These are phyloP conservation scores for Nannizziopsis barbatae DNA, from an alignment of 2,329 filamentous ascomycete species.

Conservation along the genomic window DNA sequence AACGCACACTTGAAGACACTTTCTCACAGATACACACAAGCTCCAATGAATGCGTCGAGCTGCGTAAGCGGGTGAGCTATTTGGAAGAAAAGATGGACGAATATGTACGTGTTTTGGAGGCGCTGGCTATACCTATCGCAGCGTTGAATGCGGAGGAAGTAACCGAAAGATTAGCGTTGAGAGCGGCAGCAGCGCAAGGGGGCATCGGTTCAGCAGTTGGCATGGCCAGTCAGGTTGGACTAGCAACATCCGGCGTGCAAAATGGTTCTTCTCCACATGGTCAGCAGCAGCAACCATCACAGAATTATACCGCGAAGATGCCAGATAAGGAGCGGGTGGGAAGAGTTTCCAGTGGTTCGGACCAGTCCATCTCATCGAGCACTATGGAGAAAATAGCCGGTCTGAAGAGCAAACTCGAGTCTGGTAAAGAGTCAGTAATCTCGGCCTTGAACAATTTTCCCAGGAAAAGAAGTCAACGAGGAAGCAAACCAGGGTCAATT, in stretches of 20 bases:
- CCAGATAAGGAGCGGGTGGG: not conserved
- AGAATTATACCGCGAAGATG: not conserved
- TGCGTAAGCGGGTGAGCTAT: constrained; percentile 7
- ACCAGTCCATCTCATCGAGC: not conserved
- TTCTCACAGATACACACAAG: constrained; percentile 1
- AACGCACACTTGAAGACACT: constrained; percentile 1
- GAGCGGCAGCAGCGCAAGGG: not conserved
- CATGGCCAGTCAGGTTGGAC: not conserved
- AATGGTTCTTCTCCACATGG: not conserved
- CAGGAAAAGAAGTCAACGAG: not conserved
- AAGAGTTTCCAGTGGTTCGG: constrained; percentile 1
- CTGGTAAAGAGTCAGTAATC: constrained; percentile 6
- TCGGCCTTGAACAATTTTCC: constrained; percentile 6
- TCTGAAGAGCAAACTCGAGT: not conserved
- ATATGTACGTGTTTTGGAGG: constrained; percentile 4
- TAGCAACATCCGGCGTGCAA: not conserved
- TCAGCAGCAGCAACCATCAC: not conserved
- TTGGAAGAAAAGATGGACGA: constrained; percentile 11
- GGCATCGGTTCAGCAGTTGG: not conserved
- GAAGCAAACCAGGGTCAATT: constrained; percentile 5
- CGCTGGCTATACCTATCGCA: not conserved
- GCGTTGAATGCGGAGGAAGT: not conserved
- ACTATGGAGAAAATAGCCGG: not conserved
- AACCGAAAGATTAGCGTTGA: not conserved
- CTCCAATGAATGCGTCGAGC: constrained; percentile 4